Evolutionary conservation across 2,329 filamentous ascomycete genomes (phyloP).

Genomic region (Acrocalymma vagum): DNA sequence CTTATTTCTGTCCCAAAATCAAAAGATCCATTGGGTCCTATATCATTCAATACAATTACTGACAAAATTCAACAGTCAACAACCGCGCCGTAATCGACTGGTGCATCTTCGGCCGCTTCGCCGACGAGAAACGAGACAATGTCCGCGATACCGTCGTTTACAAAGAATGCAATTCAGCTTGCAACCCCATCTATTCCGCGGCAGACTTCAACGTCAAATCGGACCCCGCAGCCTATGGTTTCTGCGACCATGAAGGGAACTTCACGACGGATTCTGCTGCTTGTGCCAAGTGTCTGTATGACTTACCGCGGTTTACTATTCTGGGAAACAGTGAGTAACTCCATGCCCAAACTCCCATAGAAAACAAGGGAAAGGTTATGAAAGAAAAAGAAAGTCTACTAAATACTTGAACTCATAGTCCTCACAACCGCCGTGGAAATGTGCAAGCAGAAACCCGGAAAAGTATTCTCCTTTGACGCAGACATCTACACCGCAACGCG

Average conservation of each 20-base stretch:
- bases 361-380: not conserved
- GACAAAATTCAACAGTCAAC: slow-evolving; percentile 28
- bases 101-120: slow-evolving; percentile 29
- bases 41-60: no score
- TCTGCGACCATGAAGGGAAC: slow-evolving; percentile 24
- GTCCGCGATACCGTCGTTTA: slow-evolving; percentile 17
- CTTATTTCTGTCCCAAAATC: no score
- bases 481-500: slow-evolving; percentile 26
- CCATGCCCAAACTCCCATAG: not conserved
- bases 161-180: slow-evolving; percentile 22
- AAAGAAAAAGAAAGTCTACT: no score
- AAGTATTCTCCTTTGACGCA: slow-evolving; percentile 16
- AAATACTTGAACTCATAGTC: slow-evolving; percentile 10
- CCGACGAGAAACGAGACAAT: slow-evolving; percentile 19
- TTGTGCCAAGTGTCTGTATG: slow-evolving; percentile 25
- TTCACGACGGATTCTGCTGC: slow-evolving; percentile 22
- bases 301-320: slow-evolving; percentile 19
- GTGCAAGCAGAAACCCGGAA: slow-evolving; percentile 26
- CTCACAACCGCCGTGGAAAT: slow-evolving; percentile 22
- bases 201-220: slow-evolving; percentile 23
- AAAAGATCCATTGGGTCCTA: slow-evolving; percentile 1
- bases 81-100: slow-evolving; percentile 26
- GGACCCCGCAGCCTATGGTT: slow-evolving; percentile 20
- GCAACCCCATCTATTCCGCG: slow-evolving; percentile 20
- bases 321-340: slow-evolving; percentile 24